These are phyloP conservation scores for Fusarium oligoseptatum DNA, from an alignment of 2,329 filamentous ascomycete species.

Conservation along the genomic window DNA sequence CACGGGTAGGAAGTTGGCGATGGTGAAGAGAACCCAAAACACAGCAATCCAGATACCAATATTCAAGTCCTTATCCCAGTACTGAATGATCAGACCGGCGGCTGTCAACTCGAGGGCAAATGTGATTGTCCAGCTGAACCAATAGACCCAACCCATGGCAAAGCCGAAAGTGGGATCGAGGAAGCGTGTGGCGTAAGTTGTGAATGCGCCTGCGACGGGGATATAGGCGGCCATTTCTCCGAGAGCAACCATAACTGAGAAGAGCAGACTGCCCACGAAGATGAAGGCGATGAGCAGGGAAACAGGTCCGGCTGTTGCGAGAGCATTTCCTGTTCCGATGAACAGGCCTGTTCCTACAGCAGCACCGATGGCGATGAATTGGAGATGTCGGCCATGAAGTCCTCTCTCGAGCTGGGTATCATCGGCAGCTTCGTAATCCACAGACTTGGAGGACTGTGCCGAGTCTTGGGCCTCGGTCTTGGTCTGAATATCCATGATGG, in stretches of 20 bases:
- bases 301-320: conserved; percentile 67
- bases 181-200: conserved; percentile 82
- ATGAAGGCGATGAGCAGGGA: conserved; percentile 78
- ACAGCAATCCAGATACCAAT: conserved; percentile 82
- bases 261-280: conserved; percentile 77
- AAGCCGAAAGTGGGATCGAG: conserved; percentile 79
- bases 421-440: neutral
- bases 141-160: conserved; percentile 57
- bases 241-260: conserved; percentile 81
- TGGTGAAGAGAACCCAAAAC: conserved; percentile 71
- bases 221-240: conserved; percentile 88
- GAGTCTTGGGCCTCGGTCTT: conserved; percentile 18
- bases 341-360: conserved; percentile 77
- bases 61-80: conserved; percentile 78
- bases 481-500: conserved; percentile 27
- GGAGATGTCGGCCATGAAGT: conserved; percentile 5
- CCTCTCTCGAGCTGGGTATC: conserved; percentile 1
- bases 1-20: conserved; percentile 70
- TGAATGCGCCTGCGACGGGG: conserved; percentile 80
- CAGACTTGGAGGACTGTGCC: conserved; percentile 19
- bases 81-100: conserved; percentile 79
- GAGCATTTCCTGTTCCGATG: conserved; percentile 71
- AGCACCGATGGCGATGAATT: conserved; percentile 68
- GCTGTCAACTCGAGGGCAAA: conserved; percentile 87
- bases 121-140: conserved; percentile 84